These are phyloP conservation scores for Cryptosporidium xiaoi DNA, from an alignment of 169 alveolate species.

Conservation along the genomic window DNA sequence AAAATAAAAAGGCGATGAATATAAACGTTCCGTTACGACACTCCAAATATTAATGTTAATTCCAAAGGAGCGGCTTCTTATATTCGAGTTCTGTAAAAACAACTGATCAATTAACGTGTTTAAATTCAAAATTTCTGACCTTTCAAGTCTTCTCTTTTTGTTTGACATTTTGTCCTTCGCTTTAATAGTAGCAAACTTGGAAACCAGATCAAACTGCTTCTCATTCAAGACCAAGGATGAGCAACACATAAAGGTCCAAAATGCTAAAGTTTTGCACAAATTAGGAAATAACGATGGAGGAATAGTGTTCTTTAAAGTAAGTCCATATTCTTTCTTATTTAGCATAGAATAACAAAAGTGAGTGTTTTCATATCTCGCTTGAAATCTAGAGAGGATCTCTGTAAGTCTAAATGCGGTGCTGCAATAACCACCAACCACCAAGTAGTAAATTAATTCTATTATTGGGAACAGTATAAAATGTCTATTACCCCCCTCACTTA, in stretches of 20 bases:
- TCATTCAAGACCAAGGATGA: not conserved
- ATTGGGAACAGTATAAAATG: not conserved
- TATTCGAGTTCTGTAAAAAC: conserved; percentile 8
- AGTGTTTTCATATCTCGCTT: not conserved
- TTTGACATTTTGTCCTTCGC: not conserved
- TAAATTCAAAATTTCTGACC: not conserved
- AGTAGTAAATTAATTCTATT: conserved; percentile 10
- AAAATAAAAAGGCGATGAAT: conserved; percentile 23
- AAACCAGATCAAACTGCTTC: not conserved
- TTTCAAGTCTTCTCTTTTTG: conserved; percentile 1
- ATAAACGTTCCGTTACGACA: conserved; percentile 11
- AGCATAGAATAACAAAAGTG: not conserved
- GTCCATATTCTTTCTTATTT: not conserved
- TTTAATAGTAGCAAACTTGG: not conserved
- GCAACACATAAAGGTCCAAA: conserved; percentile 42
- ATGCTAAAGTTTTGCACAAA: conserved; percentile 38
- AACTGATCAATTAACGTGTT: conserved; percentile 14
- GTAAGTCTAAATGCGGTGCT: conserved; percentile 44
- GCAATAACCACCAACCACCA: conserved; percentile 27
- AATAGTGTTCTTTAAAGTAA: not conserved
- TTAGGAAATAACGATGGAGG: not conserved
- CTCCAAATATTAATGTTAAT: conserved; percentile 16
- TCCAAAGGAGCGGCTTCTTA: conserved; percentile 1
- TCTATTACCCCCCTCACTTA: not conserved
- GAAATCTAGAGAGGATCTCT: not conserved